phyloP scores from a whole-genome alignment of 1,284 basidiomycete genomes.

The Leccinum angustisporum region DNA sequence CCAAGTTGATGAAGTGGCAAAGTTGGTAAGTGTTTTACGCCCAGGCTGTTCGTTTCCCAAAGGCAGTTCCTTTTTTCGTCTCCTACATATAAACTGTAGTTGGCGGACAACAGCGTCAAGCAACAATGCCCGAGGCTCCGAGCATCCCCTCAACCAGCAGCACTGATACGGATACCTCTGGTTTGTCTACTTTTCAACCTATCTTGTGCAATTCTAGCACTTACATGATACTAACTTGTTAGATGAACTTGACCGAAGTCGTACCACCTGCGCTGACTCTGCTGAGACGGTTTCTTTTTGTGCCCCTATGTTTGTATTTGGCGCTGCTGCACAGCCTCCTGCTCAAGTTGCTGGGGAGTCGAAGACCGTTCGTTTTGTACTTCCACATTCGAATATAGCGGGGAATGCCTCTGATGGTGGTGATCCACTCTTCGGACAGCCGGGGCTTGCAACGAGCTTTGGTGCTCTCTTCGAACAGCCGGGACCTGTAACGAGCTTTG shows the following conservation, averaged over 20 bases:
- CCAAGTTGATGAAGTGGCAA: not conserved
- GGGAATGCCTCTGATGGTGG: constrained; percentile 44
- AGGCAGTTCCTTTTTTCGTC: not conserved
- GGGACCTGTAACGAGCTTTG: constrained; percentile 50
- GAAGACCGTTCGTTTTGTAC: constrained; percentile 46
- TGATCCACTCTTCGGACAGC: too few relatives aligned
- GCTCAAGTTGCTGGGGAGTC: constrained; percentile 25
- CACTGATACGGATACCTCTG: constrained; percentile 53
- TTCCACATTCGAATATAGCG: constrained; percentile 30
- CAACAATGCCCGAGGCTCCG: constrained; percentile 79
- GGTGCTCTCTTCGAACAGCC: constrained; percentile 48
- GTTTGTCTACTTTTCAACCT: constrained; percentile 40
- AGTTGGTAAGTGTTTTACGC: not conserved
- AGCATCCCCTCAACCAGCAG: constrained; percentile 43
- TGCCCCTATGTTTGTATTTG: constrained; percentile 52
- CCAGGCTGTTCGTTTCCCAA: not conserved
- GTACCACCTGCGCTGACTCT: constrained; percentile 35
- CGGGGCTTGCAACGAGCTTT: too few relatives aligned
- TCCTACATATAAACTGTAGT: not conserved
- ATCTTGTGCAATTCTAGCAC: constrained; percentile 14
- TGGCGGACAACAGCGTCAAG: constrained; percentile 51
- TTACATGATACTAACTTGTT: constrained; percentile 21
- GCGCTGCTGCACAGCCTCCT: constrained; percentile 15
- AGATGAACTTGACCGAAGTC: constrained; percentile 62
- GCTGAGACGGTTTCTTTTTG: constrained; percentile 50